Base-by-base conservation (phyloP, 352 stramenopile genomes). In the Pythium scleroteichum region DNA sequence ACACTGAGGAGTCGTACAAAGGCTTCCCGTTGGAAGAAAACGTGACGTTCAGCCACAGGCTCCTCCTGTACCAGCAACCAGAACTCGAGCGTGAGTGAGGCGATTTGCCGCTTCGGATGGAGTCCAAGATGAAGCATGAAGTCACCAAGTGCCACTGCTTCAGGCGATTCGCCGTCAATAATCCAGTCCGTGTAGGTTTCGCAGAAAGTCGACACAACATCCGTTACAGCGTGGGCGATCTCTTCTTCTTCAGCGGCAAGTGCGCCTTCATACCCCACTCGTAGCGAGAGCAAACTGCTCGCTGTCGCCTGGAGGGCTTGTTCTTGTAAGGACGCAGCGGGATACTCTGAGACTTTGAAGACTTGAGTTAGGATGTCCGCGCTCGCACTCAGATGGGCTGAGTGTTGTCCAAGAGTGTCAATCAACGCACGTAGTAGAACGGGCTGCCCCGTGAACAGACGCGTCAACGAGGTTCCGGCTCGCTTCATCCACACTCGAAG, bases 181-280 rank as follows among this genome's bases (percentile, higher is more conserved):
- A 91, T 79, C 82, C 82, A 91, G 54, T 88, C 79, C 22, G 71
- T 78, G 39, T 83, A 89, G 14, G 76, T 88, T 60, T 91, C 82
- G 40, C 74, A 87, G 52, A 91, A 91, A 0, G 77, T 85, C 17
- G 77, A 73, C 10, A 91, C 69, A 19, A 87, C 75, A 47, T 77
- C 66, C 0, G 78, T 87, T 58, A 91, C 71, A 16, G 76, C 77
- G 51, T 91, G 82, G 14, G 68, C 79, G 9, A 84, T 57, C 13
- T 87, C 77, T 16, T 89, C 77, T 53, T 86, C 78, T 35, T 84
- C 74, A 33, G 44, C 58, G 2, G 47, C 71, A 51, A 87, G 58
- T 27, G 82, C 75, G 9, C 69, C 80, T 53, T 88, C 77, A 17
- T 69, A 88, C 3, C 77, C 73, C 10, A 62, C 42, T 13, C 74